These are phyloP conservation scores for Tetrapisispora phaffii DNA, from an alignment of 805 yeast genomes.

Conservation along the genomic window DNA sequence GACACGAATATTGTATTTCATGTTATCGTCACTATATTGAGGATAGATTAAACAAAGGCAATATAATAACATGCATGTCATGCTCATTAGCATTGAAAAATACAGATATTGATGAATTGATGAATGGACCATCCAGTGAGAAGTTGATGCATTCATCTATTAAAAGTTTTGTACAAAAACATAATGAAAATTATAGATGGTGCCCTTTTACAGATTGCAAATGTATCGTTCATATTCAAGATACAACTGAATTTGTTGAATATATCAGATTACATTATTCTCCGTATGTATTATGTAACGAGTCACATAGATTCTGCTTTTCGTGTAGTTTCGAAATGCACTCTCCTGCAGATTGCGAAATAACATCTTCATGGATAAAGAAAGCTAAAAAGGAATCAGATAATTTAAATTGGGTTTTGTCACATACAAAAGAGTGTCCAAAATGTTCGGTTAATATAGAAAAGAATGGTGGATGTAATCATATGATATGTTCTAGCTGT, in stretches of 20 bases:
- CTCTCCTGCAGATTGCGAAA: conserved; percentile 70
- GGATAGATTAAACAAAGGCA: conserved; percentile 35
- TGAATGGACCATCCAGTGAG: conserved; percentile 28
- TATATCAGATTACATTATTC: conserved; percentile 28
- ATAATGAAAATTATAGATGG: conserved; percentile 45
- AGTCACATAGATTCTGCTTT: conserved; percentile 68
- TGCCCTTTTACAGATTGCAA: conserved; percentile 83
- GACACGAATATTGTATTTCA: conserved; percentile 55
- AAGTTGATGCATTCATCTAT: conserved; percentile 32
- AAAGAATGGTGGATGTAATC: conserved; percentile 95
- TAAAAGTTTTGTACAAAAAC: conserved; percentile 43
- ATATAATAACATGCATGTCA: conserved; percentile 56
- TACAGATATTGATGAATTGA: conserved; percentile 34
- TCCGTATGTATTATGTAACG: conserved; percentile 62
- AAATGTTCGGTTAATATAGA: conserved; percentile 72
- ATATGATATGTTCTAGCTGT: conserved; percentile 83
- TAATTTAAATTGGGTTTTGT: conserved; percentile 76
- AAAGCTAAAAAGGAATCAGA: conserved; percentile 83
- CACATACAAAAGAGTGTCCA: conserved; percentile 81
- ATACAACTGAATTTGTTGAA: conserved; percentile 21
- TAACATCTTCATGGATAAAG: conserved; percentile 61
- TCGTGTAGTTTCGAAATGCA: conserved; percentile 69
- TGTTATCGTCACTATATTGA: conserved; percentile 60
- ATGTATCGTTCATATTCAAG: conserved; percentile 40
- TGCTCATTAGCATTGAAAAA: conserved; percentile 34